A percentile compares a stretch with the other conserved stretches of the same genome.
phyloP scores from a whole-genome alignment of 352 stramenopile genomes.

The Labyrinthula sp. region DNA sequence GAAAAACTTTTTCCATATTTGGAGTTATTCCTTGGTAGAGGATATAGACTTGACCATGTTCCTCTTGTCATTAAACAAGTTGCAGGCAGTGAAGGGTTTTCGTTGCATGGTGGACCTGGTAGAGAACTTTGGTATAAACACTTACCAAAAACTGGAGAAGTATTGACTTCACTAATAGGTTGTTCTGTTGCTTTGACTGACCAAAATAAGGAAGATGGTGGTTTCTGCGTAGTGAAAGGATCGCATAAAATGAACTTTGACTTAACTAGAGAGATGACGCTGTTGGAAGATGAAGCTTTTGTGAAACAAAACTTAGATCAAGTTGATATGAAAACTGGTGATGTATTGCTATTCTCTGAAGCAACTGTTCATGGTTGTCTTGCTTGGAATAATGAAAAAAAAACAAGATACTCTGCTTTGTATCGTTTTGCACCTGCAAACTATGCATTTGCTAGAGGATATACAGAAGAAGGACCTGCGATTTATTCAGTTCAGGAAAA shows the following conservation, averaged over 20 bases:
- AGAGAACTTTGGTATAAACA: slow-evolving; percentile 29
- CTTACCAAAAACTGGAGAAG: slow-evolving; percentile 26
- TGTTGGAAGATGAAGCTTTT: slow-evolving; percentile 37
- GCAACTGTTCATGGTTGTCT: slow-evolving; percentile 49
- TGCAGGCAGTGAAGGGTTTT: slow-evolving; percentile 47
- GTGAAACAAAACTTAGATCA: slow-evolving; percentile 42
- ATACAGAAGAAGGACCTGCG: slow-evolving; percentile 36
- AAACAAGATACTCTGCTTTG: slow-evolving; percentile 40
- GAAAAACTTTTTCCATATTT: slow-evolving; percentile 36
- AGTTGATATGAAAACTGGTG: slow-evolving; percentile 45
- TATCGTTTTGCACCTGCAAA: slow-evolving; percentile 47
- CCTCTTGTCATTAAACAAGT: slow-evolving; percentile 48
- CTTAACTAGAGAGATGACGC: slow-evolving; percentile 42
- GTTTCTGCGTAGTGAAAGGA: slow-evolving; percentile 49
- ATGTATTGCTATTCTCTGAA: slow-evolving; percentile 51
- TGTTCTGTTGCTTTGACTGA: slow-evolving; percentile 47
- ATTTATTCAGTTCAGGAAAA: slow-evolving; percentile 24
- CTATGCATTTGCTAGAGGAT: slow-evolving; percentile 44
- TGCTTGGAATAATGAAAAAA: slow-evolving; percentile 37
- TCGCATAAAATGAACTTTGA: slow-evolving; percentile 53
- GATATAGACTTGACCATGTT: slow-evolving; percentile 52
- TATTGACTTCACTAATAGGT: slow-evolving; percentile 34
- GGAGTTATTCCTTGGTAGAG: slow-evolving; percentile 43
- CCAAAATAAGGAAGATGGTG: slow-evolving; percentile 43
- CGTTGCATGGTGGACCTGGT: slow-evolving; percentile 45